Conservation (phyloP, 192 early-diverging fungal species). For the Pilaira anomala region DNA sequence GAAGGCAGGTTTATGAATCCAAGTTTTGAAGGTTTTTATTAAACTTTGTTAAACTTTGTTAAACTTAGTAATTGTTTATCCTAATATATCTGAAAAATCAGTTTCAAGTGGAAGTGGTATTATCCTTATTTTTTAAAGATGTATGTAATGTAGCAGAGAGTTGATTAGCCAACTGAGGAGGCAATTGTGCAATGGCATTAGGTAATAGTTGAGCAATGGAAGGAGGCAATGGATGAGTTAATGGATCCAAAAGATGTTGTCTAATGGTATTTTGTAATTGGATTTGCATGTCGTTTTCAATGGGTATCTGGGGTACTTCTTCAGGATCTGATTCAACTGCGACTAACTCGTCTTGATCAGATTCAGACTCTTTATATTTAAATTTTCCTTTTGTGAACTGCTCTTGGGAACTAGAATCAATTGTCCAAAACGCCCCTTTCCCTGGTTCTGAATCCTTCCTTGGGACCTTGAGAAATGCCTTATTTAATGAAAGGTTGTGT, state of each 20-base stretch:
- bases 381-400: slow-evolving; percentile 73
- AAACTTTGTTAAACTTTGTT: background rate
- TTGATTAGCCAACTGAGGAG: slow-evolving; percentile 22
- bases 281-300: slow-evolving; percentile 22
- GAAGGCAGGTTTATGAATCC: too few relatives aligned
- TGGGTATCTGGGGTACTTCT: background rate
- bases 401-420: slow-evolving; percentile 64
- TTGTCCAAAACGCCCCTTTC: slow-evolving; percentile 92
- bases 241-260: slow-evolving; percentile 30
- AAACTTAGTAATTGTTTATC: background rate
- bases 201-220: slow-evolving; percentile 33
- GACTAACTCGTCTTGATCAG: background rate
- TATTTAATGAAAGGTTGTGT: slow-evolving; percentile 92
- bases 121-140: background rate
- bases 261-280: slow-evolving; percentile 36
- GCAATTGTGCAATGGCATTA: slow-evolving; percentile 33
- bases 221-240: slow-evolving; percentile 25
- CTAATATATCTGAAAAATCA: too few relatives aligned
- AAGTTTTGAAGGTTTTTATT: background rate
- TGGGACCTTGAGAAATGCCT: slow-evolving; percentile 84
- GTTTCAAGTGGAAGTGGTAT: slow-evolving; percentile 1
- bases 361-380: slow-evolving; percentile 39
- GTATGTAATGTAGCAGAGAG: slow-evolving; percentile 3
- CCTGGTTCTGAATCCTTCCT: slow-evolving; percentile 81
- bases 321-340: background rate